Conservation (phyloP, 768 basidiomycete genomes). For the Cubamyces sp. region DNA sequence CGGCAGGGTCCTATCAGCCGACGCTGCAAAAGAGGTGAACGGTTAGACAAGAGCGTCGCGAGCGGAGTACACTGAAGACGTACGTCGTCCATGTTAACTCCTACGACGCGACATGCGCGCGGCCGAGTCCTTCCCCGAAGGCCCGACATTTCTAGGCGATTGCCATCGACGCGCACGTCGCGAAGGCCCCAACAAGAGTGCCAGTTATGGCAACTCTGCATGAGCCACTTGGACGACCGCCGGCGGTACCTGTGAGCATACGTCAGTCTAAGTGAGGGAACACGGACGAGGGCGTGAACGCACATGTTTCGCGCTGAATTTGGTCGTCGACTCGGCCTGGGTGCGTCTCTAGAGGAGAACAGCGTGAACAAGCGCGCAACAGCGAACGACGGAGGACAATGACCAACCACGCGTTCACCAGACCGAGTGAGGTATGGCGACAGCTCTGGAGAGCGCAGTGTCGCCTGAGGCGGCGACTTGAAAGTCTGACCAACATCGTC, state of each 20-base stretch:
- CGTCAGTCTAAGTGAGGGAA: neutral
- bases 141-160: neutral
- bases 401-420: too few species aligned
- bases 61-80: neutral
- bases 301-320: conserved; percentile 1
- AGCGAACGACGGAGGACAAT: too few species aligned
- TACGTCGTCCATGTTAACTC: neutral
- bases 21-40: too few species aligned
- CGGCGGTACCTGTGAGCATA: neutral
- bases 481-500: too few species aligned
- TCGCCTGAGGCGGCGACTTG: too few species aligned
- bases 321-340: neutral
- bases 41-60: neutral
- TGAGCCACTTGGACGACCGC: neutral
- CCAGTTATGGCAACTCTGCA: neutral
- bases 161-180: neutral
- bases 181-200: conserved; percentile 1
- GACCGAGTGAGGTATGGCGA: too few species aligned
- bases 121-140: neutral
- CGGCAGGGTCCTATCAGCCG: too few species aligned
- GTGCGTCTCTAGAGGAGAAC: neutral
- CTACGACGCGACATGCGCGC: conserved; percentile 1
- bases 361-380: neutral
- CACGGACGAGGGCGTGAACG: neutral
- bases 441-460: too few species aligned